These are phyloP conservation scores for Coniochaeta prunicola DNA, from an alignment of 2,329 filamentous ascomycete species.

Conservation along the genomic window DNA sequence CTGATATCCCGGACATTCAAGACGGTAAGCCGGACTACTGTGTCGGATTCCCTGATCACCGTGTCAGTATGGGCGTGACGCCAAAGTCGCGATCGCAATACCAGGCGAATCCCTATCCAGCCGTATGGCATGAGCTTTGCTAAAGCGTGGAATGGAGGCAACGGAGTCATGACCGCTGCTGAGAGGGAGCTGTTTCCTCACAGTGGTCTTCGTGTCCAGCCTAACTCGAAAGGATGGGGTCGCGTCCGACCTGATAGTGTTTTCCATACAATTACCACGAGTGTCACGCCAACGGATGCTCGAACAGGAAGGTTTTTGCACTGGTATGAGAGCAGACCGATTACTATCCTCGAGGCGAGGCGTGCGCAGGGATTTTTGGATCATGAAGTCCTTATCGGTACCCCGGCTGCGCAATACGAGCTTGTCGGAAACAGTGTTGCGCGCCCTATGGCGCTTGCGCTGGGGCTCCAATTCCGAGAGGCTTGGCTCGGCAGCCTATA, in stretches of 20 bases:
- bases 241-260: slow-evolving; percentile 37
- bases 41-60: slow-evolving; percentile 61
- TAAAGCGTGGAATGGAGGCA: slow-evolving; percentile 33
- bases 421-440: slow-evolving; percentile 75
- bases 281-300: slow-evolving; percentile 40
- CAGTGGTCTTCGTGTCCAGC: slow-evolving; percentile 6
- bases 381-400: slow-evolving; percentile 61
- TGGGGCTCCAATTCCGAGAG: slow-evolving; percentile 57
- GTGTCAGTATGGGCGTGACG: slow-evolving; percentile 36
- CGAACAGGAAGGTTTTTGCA: slow-evolving; percentile 52
- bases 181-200: slow-evolving; percentile 34
- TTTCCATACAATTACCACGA: slow-evolving; percentile 58
- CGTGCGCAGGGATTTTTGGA: slow-evolving; percentile 66
- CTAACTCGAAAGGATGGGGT: slow-evolving; percentile 23
- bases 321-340: slow-evolving; percentile 54
- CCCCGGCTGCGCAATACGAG: slow-evolving; percentile 46
- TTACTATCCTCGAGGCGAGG: slow-evolving; percentile 60
- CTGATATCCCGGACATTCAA: slow-evolving; percentile 54
- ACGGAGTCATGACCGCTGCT: slow-evolving; percentile 26
- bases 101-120: slow-evolving; percentile 48
- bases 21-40: slow-evolving; percentile 57
- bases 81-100: slow-evolving; percentile 37
- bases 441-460: slow-evolving; percentile 55
- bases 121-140: slow-evolving; percentile 48
- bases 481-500: slow-evolving; percentile 39